phyloP scores from a whole-genome alignment of 768 basidiomycete genomes.

The Coprinopsis strossmayeri region DNA sequence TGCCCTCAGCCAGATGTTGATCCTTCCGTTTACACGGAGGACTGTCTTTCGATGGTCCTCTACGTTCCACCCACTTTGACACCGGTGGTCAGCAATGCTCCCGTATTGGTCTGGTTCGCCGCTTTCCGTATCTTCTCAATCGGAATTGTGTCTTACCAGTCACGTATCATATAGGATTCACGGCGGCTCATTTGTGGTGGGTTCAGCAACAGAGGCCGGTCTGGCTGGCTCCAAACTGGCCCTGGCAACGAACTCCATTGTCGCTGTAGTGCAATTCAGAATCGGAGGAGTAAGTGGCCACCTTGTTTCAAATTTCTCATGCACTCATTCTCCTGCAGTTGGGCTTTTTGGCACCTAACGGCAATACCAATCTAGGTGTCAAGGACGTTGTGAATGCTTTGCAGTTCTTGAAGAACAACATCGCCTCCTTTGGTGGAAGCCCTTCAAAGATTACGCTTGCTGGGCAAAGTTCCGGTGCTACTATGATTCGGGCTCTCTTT shows the following conservation, averaged over 20 bases:
- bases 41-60: constrained; percentile 75
- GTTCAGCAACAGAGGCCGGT: constrained; percentile 65
- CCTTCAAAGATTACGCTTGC: constrained; percentile 63
- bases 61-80: constrained; percentile 51
- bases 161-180: constrained; percentile 54
- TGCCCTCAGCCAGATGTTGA: constrained; percentile 62
- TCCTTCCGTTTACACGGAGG: constrained; percentile 53
- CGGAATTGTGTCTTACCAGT: background rate
- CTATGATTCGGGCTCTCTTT: constrained; percentile 70
- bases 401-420: constrained; percentile 49
- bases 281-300: constrained; percentile 57
- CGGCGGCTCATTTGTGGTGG: constrained; percentile 73
- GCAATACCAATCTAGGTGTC: constrained; percentile 65
- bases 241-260: constrained; percentile 62
- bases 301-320: background rate
- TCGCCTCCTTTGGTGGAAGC: constrained; percentile 64
- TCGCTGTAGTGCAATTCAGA: constrained; percentile 79
- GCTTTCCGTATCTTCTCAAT: background rate
- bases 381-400: constrained; percentile 63
- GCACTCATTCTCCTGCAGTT: constrained; percentile 34
- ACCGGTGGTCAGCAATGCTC: constrained; percentile 25
- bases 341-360: constrained; percentile 68
- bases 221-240: constrained; percentile 78
- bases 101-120: constrained; percentile 58
- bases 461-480: constrained; percentile 80